These are phyloP conservation scores for Leccinum subgranulosum DNA, from an alignment of 768 basidiomycete genomes.

Conservation along the genomic window DNA sequence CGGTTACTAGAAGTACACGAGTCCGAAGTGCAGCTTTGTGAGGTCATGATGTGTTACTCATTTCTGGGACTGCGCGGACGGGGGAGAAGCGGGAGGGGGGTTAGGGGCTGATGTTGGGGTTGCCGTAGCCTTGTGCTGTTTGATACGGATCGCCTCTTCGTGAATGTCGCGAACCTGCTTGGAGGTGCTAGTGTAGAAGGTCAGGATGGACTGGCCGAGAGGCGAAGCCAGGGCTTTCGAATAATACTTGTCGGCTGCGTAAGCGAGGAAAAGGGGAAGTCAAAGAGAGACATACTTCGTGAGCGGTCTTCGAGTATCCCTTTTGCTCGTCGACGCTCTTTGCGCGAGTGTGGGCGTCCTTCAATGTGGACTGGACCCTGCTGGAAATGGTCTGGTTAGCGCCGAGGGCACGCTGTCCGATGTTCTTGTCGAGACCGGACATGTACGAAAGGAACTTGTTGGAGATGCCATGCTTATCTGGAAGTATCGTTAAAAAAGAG, in stretches of 20 bases:
- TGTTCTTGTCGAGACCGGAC: slow-evolving; percentile 60
- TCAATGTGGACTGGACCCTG: slow-evolving; percentile 64
- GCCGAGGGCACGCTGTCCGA: slow-evolving; percentile 72
- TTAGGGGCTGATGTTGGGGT: slow-evolving; percentile 14
- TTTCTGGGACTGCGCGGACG: slow-evolving; percentile 9
- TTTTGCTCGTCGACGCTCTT: slow-evolving; percentile 79
- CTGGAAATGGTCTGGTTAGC: slow-evolving; percentile 78
- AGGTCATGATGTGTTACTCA: slow-evolving; percentile 1
- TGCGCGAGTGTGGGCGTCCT: slow-evolving; percentile 64
- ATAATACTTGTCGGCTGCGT: slow-evolving; percentile 61
- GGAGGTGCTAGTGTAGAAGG: slow-evolving; percentile 84
- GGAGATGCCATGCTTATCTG: slow-evolving; percentile 86
- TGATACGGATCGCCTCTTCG: slow-evolving; percentile 86
- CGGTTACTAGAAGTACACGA: slow-evolving; percentile 10
- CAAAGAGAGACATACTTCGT: slow-evolving; percentile 47
- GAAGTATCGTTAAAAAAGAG: background rate
- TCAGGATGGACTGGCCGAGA: slow-evolving; percentile 68
- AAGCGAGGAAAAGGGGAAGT: background rate
- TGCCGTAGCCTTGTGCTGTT: slow-evolving; percentile 48
- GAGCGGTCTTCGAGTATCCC: slow-evolving; percentile 66
- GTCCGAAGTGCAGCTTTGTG: background rate
- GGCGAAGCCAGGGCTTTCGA: slow-evolving; percentile 69
- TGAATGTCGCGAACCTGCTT: slow-evolving; percentile 93
- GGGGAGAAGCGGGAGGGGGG: slow-evolving; percentile 1
- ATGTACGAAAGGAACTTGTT: slow-evolving; percentile 80